phyloP scores from a whole-genome alignment of 2,329 filamentous ascomycete species.

The Chlorencoelia australis region DNA sequence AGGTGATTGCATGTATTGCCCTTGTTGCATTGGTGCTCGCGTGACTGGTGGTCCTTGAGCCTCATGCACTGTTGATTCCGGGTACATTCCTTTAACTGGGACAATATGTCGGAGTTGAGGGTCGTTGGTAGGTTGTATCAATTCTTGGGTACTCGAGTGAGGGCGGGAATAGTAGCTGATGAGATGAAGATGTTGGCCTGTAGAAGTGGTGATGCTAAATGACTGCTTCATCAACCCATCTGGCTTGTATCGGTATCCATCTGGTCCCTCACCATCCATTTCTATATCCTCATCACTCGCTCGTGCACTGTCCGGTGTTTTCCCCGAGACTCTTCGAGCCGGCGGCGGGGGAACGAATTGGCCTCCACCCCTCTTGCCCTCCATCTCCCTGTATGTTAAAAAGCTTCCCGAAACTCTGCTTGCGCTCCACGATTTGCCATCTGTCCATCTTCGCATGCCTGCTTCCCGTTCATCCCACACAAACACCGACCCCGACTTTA shows the following conservation, averaged over 20 bases:
- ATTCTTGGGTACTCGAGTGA: conserved; percentile 58
- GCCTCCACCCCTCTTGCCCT: conserved; percentile 83
- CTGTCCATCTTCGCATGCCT: conserved; percentile 96
- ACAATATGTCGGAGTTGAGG: conserved; percentile 70
- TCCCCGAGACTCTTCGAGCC: conserved; percentile 50
- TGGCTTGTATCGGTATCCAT: conserved; percentile 89
- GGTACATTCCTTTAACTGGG: conserved; percentile 91
- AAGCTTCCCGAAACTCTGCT: conserved; percentile 97
- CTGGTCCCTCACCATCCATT: conserved; percentile 59
- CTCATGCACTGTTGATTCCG: conserved; percentile 87
- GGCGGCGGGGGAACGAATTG: conserved; percentile 50
- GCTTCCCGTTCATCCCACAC: conserved; percentile 99
- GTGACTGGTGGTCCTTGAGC: conserved; percentile 74
- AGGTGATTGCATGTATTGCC: conserved; percentile 32
- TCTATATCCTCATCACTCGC: conserved; percentile 76
- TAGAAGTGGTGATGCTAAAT: conserved; percentile 93
- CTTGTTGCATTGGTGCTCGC: conserved; percentile 55
- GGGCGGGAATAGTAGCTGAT: conserved; percentile 94
- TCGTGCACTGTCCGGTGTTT: conserved; percentile 74
- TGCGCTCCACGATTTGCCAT: conserved; percentile 98
- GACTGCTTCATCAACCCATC: conserved; percentile 99
- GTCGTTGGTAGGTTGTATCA: conserved; percentile 76
- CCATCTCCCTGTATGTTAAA: conserved; percentile 96
- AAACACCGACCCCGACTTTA: conserved; percentile 93
- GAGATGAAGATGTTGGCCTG: conserved; percentile 83